Evolutionary conservation across 805 yeast species (phyloP).

Genomic region (Candida alai): DNA sequence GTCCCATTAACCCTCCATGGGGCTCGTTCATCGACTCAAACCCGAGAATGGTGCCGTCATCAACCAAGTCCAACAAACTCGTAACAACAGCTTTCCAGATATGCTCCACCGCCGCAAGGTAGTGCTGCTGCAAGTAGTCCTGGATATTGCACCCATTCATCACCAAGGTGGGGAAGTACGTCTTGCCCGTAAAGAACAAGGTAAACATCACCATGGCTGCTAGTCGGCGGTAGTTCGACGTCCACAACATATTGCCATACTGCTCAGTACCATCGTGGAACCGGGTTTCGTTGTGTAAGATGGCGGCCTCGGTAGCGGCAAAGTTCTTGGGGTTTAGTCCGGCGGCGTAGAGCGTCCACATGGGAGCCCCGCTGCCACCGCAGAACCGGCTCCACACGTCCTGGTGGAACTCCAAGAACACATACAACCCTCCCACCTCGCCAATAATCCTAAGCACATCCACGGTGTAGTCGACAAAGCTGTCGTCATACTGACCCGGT

Average conservation of each 20-base stretch:
- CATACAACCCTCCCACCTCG: conserved; percentile 67
- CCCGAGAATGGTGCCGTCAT: conserved; percentile 59
- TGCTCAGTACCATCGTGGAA: conserved; percentile 27
- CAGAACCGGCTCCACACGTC: conserved; percentile 88
- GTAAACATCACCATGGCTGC: conserved; percentile 83
- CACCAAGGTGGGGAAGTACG: conserved; percentile 70
- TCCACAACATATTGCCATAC: conserved; percentile 89
- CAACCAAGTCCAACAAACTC: conserved; percentile 30
- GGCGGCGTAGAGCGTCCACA: conserved; percentile 89
- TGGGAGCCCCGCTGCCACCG: conserved; percentile 93
- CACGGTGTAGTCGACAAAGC: conserved; percentile 66
- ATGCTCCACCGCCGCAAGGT: conserved; percentile 46
- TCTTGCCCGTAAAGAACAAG: conserved; percentile 73
- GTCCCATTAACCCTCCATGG: conserved; percentile 68
- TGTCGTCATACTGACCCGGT: conserved; percentile 78
- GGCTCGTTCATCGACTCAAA: conserved; percentile 88
- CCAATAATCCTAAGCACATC: conserved; percentile 55
- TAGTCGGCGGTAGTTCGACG: conserved; percentile 75
- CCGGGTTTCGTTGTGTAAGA: conserved; percentile 56
- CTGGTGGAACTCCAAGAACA: conserved; percentile 86
- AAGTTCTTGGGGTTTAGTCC: conserved; percentile 82
- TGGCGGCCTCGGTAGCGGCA: conserved; percentile 70
- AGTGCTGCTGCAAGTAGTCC: conserved; percentile 66
- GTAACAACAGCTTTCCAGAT: conserved; percentile 29
- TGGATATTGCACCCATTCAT: conserved; percentile 76